Evolutionary conservation across 2,329 filamentous ascomycete species (phyloP).

Genomic region (Zymoseptoria pseudotritici): DNA sequence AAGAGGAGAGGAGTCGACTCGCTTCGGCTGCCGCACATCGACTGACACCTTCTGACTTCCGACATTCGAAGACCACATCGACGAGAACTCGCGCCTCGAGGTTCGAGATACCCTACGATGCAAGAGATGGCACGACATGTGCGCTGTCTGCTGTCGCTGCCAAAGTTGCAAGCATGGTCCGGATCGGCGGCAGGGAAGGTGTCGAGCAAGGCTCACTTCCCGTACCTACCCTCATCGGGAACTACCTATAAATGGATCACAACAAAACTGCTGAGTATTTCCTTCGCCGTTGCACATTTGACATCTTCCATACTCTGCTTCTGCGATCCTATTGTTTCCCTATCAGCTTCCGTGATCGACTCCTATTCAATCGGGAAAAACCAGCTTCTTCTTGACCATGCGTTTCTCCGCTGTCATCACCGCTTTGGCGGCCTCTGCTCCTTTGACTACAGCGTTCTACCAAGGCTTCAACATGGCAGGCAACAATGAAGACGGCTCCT

Average conservation of each 20-base stretch:
- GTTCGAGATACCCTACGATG: neutral
- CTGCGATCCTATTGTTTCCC: neutral
- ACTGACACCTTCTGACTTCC: too few species aligned
- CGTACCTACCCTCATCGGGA: neutral
- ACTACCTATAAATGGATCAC: neutral
- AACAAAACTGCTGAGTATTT: neutral
- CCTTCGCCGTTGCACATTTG: neutral
- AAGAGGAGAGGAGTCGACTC: neutral
- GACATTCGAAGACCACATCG: neutral
- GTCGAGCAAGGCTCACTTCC: neutral
- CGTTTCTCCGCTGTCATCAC: slow-evolving; percentile 24
- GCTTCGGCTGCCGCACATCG: neutral
- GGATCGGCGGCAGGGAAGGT: neutral
- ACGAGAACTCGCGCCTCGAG: neutral
- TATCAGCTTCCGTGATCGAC: neutral
- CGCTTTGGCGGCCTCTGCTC: slow-evolving; percentile 28
- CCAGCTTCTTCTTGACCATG: slow-evolving; percentile 12
- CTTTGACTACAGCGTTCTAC: slow-evolving; percentile 32
- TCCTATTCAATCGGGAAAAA: neutral
- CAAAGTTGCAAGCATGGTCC: neutral
- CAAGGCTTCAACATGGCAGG: slow-evolving; percentile 39
- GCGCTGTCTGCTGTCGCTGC: too few species aligned
- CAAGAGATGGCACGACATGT: neutral
- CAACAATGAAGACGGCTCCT: slow-evolving; percentile 33
- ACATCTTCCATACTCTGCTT: neutral